Evolutionary conservation across 208 protist species (phyloP).

Genomic region (Trypanosoma platydactyli): DNA sequence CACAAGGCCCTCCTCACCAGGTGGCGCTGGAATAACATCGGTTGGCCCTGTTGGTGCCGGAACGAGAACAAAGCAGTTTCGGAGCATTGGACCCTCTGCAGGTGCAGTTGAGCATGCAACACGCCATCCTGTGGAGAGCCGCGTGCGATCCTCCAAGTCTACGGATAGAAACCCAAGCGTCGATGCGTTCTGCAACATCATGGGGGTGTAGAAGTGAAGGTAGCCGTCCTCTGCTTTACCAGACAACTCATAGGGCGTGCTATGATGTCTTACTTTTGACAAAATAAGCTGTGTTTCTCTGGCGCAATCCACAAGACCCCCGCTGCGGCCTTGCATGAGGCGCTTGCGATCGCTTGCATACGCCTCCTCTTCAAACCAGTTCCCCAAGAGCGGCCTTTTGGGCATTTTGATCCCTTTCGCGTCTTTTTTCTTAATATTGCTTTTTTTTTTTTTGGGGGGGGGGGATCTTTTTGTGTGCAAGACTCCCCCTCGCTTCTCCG

Average conservation of each 20-base stretch:
- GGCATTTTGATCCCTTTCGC: slow-evolving; percentile 52
- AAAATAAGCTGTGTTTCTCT: slow-evolving; percentile 62
- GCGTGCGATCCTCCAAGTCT: slow-evolving; percentile 77
- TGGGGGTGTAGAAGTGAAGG: slow-evolving; percentile 71
- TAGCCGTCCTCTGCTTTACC: slow-evolving; percentile 56
- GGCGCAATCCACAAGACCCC: slow-evolving; percentile 56
- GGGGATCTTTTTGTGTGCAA: too few species aligned
- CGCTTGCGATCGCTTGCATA: slow-evolving; percentile 68
- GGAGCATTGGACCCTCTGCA: slow-evolving; percentile 54
- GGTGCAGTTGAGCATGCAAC: slow-evolving; percentile 58
- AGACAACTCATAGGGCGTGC: slow-evolving; percentile 52
- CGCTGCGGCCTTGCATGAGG: slow-evolving; percentile 69
- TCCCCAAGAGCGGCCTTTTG: slow-evolving; percentile 63
- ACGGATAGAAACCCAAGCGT: slow-evolving; percentile 79
- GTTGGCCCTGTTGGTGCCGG: slow-evolving; percentile 64
- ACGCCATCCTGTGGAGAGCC: slow-evolving; percentile 59
- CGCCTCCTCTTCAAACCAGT: slow-evolving; percentile 88
- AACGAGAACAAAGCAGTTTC: slow-evolving; percentile 72
- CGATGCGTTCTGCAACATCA: slow-evolving; percentile 83
- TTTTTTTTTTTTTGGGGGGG: background rate
- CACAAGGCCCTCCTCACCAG: slow-evolving; percentile 81
- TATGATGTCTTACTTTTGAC: slow-evolving; percentile 86
- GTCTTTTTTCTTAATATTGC: background rate
- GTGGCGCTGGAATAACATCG: slow-evolving; percentile 66
- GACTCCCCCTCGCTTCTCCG: background rate